Evolutionary conservation across 345 rosid genomes (phyloP).

Genomic region (Sonneratia caseolaris): DNA sequence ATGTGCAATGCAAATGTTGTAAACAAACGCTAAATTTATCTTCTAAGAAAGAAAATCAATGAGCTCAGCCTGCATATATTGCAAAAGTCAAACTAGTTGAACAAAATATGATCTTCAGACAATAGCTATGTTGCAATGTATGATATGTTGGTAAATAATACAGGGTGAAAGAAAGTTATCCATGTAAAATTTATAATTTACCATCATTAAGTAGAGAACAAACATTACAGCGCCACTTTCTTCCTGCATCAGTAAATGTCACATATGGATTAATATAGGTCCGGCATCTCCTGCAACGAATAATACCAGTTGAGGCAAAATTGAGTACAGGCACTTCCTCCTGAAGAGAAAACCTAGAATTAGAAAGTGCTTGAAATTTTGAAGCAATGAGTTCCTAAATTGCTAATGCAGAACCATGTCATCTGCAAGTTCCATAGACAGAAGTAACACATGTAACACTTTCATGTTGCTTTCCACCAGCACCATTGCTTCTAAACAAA

Average conservation of each 20-base stretch:
- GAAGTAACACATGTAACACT: neutral
- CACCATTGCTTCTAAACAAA: neutral
- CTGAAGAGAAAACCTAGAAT: conserved; percentile 34
- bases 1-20: neutral
- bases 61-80: neutral
- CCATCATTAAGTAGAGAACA: conserved; percentile 92
- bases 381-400: conserved; percentile 6
- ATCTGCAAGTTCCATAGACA: neutral
- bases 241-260: conserved; percentile 87
- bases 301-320: conserved; percentile 76
- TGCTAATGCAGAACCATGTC: neutral
- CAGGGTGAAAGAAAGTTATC: neutral
- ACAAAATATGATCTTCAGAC: neutral
- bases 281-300: conserved; percentile 97
- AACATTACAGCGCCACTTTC: conserved; percentile 99
- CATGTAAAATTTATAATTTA: conserved; percentile 16
- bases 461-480: neutral
- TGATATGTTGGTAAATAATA: neutral
- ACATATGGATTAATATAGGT: conserved; percentile 94
- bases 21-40: neutral
- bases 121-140: neutral
- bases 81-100: neutral
- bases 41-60: neutral
- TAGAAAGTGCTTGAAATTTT: conserved; percentile 9
- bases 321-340: conserved; percentile 91